Base-by-base conservation (phyloP, 1,139 yeast genomes). In the Yamadazyma epiphylla region DNA sequence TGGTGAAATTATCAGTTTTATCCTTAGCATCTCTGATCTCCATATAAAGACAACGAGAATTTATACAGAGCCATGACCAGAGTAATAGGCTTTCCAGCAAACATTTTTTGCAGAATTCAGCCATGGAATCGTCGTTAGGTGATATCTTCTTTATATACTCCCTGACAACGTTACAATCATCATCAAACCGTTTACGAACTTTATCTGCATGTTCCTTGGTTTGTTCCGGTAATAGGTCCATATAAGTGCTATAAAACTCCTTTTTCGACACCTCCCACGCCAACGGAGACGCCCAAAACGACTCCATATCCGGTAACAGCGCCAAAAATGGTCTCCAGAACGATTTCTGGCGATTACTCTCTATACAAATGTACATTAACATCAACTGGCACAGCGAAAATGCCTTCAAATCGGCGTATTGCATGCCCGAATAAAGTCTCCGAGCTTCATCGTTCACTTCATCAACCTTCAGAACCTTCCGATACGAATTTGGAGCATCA, bases 31-130 rank as follows among this genome's bases (percentile, higher is more conserved):
- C 67, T 1, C 85, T 79, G 3, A 86, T 57, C 5, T 73, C 70
- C 80, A 83, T 81, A 52, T 86, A 89, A 9, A 91, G 61, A 51
- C 97, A 89, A 58, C 98, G 80, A 1, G 96, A 83, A 51, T 91
- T 91, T 30, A 89, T 84, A 49, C 91, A 80, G 45, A 85, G 65
- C 94, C 96, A 89, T 0, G 84, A 75, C 74, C 87, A 77, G 13
- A 78, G 48, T 10, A 17, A n/a, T n/a, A n/a, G n/a, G n/a, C n/a
- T n/a, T n/a, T n/a, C n/a, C n/a, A n/a, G n/a, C n/a, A 42, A 70
- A 81, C 10, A 46, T 46, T 1, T 45, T n/a, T n/a, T n/a, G n/a
- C n/a, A n/a, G n/a, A n/a, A n/a, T n/a, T n/a, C n/a, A n/a, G n/a
- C n/a, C n/a, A n/a, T n/a, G n/a, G n/a, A n/a, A n/a, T n/a, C n/a